Conservation (phyloP, 257 asterid species). For the Gentiana dahurica region DNA sequence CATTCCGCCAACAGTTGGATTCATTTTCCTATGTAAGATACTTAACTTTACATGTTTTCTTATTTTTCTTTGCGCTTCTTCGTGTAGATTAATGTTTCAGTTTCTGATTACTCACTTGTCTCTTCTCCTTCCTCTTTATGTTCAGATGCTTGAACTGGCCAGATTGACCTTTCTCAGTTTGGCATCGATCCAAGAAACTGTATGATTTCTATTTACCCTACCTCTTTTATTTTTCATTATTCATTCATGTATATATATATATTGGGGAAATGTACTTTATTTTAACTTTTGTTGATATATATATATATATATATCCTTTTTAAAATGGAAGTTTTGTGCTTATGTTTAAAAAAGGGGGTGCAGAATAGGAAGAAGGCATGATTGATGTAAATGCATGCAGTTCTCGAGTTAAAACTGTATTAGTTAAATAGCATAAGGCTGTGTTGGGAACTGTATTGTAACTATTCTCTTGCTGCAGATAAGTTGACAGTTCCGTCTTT, state of each 20-base stretch:
- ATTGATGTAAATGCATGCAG: not conserved
- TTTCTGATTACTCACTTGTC: slow-evolving; percentile 6
- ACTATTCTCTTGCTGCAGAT: slow-evolving; percentile 32
- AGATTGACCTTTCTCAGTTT: slow-evolving; percentile 76
- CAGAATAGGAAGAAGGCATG: not conserved
- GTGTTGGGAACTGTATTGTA: not conserved
- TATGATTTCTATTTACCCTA: slow-evolving; percentile 21
- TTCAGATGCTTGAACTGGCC: slow-evolving; percentile 91
- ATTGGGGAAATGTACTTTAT: too few relatives aligned
- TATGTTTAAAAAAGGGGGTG: not conserved
- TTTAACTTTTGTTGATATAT: too few relatives aligned
- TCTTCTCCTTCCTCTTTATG: slow-evolving; percentile 14
- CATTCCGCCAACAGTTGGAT: slow-evolving; percentile 91
- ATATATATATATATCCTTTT: too few relatives aligned
- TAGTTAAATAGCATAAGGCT: too few relatives aligned
- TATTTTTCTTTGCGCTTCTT: not conserved
- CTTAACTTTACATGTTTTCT: slow-evolving; percentile 1
- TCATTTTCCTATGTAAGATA: slow-evolving; percentile 82
- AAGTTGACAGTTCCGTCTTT: slow-evolving; percentile 81
- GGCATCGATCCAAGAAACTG: slow-evolving; percentile 88
- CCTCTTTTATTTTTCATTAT: too few relatives aligned
- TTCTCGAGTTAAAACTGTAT: not conserved
- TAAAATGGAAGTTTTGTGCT: too few relatives aligned
- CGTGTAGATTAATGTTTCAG: not conserved
- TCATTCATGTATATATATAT: too few relatives aligned